phyloP scores from a whole-genome alignment of 768 basidiomycete species.

The Ephemerocybe angulata region DNA sequence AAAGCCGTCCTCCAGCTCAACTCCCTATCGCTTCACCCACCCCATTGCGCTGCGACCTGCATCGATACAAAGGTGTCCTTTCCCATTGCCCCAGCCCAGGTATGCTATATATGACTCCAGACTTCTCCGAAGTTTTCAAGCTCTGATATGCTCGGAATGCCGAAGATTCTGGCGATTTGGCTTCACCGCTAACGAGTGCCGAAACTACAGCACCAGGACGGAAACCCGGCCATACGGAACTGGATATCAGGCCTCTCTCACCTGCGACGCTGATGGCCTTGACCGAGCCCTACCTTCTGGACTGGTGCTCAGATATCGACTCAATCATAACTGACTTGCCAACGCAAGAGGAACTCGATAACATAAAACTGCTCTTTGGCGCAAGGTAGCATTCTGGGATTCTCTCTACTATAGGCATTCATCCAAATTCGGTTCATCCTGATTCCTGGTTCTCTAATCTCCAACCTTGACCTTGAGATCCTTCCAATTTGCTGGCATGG shows the following conservation, averaged over 20 bases:
- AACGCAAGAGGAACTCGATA: not conserved
- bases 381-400: too few species aligned
- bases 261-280: conserved; percentile 40
- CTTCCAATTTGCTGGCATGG: too few species aligned
- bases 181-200: not conserved
- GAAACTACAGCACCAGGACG: not conserved
- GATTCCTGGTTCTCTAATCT: not conserved
- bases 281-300: conserved; percentile 42
- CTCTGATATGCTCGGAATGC: too few species aligned
- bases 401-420: not conserved
- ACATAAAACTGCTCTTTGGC: not conserved
- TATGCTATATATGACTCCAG: too few species aligned
- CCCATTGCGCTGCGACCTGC: too few species aligned
- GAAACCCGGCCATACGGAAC: too few species aligned
- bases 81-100: too few species aligned
- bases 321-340: not conserved
- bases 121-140: too few species aligned
- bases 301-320: conserved; percentile 27
- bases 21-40: too few species aligned
- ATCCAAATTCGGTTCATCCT: too few species aligned
- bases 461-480: not conserved
- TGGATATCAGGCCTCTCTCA: conserved; percentile 28
- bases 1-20: too few species aligned
- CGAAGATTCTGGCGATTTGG: not conserved
- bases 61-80: too few species aligned